Evolutionary conservation across 2,329 filamentous ascomycete genomes (phyloP).

Genomic region (Westerdykella ornata): DNA sequence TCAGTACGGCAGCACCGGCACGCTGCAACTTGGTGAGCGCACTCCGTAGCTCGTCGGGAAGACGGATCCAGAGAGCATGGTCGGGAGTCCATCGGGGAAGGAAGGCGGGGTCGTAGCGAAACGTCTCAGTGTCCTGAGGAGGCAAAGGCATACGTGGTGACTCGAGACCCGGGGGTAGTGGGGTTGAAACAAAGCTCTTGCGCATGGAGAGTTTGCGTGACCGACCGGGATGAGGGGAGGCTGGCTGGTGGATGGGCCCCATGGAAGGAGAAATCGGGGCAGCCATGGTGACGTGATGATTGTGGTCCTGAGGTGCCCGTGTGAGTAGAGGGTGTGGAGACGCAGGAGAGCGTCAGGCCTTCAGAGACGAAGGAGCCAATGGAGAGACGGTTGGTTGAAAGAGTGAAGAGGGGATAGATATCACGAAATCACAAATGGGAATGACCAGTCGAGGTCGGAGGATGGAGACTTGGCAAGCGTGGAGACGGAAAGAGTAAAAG

Average conservation of each 20-base stretch:
- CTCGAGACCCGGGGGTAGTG: conserved; percentile 16
- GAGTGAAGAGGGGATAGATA: background rate
- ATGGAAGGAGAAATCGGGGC: conserved; percentile 10
- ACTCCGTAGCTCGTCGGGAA: conserved; percentile 33
- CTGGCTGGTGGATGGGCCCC: conserved; percentile 15
- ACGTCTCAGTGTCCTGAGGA: conserved; percentile 32
- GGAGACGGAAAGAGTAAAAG: background rate
- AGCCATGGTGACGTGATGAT: conserved; percentile 14
- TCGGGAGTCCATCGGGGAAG: conserved; percentile 37
- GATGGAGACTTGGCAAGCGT: background rate
- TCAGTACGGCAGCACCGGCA: conserved; percentile 42
- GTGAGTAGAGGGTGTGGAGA: background rate
- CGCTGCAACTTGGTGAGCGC: conserved; percentile 36
- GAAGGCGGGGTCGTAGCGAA: conserved; percentile 34
- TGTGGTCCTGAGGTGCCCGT: background rate
- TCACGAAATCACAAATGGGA: background rate
- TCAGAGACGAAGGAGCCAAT: background rate
- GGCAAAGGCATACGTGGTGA: conserved; percentile 28
- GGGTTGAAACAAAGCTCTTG: conserved; percentile 19
- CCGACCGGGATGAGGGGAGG: conserved; percentile 8
- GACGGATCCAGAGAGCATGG: conserved; percentile 29
- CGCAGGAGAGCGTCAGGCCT: conserved; percentile 1
- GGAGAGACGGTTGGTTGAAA: background rate
- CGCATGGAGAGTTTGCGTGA: conserved; percentile 23
- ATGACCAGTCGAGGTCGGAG: background rate